phyloP scores from a whole-genome alignment of 1,284 basidiomycete genomes.

The Meripilus lineatus region DNA sequence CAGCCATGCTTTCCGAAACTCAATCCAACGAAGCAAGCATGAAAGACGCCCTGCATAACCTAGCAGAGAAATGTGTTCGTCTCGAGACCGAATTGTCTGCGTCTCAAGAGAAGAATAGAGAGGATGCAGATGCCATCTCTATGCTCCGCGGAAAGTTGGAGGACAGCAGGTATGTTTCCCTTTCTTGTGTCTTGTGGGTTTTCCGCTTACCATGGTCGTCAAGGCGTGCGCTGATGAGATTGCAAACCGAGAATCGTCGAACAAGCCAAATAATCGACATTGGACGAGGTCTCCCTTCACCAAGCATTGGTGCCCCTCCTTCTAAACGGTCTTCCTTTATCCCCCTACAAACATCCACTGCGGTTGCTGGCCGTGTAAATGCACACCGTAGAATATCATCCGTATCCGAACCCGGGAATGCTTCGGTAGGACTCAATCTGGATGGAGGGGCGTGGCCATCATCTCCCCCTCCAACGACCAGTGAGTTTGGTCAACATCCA shows the following conservation, averaged over 20 bases:
- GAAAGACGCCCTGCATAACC: conserved; percentile 53
- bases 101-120: conserved; percentile 56
- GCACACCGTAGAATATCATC: conserved; percentile 67
- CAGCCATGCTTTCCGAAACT: conserved; percentile 43
- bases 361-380: conserved; percentile 36
- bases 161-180: conserved; percentile 65
- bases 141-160: conserved; percentile 86
- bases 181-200: conserved; percentile 3
- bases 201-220: background rate
- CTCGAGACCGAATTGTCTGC: conserved; percentile 59
- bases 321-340: conserved; percentile 69
- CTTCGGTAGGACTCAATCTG: conserved; percentile 9
- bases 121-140: conserved; percentile 79
- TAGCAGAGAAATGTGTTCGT: conserved; percentile 58
- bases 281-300: conserved; percentile 36
- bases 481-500: conserved; percentile 7
- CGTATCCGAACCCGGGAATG: conserved; percentile 49
- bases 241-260: conserved; percentile 78
- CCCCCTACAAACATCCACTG: conserved; percentile 53
- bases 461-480: conserved; percentile 13
- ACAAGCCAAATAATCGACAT: conserved; percentile 57
- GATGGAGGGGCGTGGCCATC: conserved; percentile 9
- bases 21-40: conserved; percentile 52
- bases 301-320: conserved; percentile 40
- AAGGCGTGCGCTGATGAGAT: conserved; percentile 84